These are phyloP conservation scores for Malus orientalis DNA, from an alignment of 306 rosid genomes.

Conservation along the genomic window DNA sequence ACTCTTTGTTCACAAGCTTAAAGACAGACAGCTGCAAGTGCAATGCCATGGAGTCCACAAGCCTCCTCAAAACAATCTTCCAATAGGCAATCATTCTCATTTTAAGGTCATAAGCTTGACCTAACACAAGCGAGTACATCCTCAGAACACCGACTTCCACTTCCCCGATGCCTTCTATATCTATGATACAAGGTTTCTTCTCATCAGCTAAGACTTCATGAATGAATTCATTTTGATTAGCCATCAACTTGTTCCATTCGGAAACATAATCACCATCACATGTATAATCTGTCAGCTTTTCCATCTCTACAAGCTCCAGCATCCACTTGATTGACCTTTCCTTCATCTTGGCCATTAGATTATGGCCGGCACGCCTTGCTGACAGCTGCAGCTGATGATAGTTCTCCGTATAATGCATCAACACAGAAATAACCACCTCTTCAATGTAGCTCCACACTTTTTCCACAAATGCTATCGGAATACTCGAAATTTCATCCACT, in stretches of 20 bases:
- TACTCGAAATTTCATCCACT: neutral
- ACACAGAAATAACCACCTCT: neutral
- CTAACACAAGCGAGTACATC: neutral
- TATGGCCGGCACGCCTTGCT: neutral
- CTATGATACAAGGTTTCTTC: accelerated
- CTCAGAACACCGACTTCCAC: neutral
- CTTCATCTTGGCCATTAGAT: neutral
- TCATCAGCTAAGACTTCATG: neutral
- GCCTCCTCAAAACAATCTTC: neutral
- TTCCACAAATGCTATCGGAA: neutral
- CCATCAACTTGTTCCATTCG: neutral
- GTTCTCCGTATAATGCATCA: neutral
- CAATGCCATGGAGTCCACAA: neutral
- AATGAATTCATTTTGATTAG: neutral
- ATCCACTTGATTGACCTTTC: neutral
- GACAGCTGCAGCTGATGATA: neutral
- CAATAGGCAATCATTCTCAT: neutral
- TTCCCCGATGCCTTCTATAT: neutral
- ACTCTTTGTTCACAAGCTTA: neutral
- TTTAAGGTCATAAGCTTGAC: neutral
- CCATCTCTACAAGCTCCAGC: neutral
- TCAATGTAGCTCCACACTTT: neutral
- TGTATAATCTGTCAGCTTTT: neutral
- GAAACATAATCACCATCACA: neutral
- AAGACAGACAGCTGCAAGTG: neutral